Evolutionary conservation across 2,329 filamentous ascomycete genomes (phyloP).

Genomic region (Fusarium sp.): DNA sequence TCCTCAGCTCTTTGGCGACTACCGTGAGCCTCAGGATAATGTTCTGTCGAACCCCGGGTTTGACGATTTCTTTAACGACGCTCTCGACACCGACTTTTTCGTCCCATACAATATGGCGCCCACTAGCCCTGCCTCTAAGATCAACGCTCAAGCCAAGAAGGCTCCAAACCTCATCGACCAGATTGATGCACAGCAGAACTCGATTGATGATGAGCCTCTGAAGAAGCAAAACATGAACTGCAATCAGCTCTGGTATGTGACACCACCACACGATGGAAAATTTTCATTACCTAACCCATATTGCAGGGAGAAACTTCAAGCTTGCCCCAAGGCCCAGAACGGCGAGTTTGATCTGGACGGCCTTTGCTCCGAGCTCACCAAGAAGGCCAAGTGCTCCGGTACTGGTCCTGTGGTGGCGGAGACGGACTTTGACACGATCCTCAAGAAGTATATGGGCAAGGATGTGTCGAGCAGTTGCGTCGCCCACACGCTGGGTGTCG

Average conservation of each 20-base stretch:
- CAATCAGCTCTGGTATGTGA: slow-evolving; percentile 89
- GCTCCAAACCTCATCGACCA: slow-evolving; percentile 74
- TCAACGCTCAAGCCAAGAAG: slow-evolving; percentile 60
- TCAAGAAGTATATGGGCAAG: slow-evolving; percentile 72
- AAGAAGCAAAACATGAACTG: slow-evolving; percentile 77
- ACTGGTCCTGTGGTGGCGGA: slow-evolving; percentile 90
- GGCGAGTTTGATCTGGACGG: slow-evolving; percentile 95
- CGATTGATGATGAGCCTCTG: slow-evolving; percentile 74
- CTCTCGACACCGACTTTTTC: slow-evolving; percentile 83
- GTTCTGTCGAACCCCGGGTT: slow-evolving; percentile 77
- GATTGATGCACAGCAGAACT: slow-evolving; percentile 80
- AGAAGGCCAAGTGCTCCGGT: slow-evolving; percentile 96
- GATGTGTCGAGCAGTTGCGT: slow-evolving; percentile 50
- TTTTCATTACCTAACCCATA: slow-evolving; percentile 53
- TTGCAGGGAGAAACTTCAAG: slow-evolving; percentile 87
- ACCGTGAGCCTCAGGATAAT: slow-evolving; percentile 89
- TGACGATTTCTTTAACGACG: slow-evolving; percentile 80
- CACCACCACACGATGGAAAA: neutral
- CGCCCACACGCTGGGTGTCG: slow-evolving; percentile 70
- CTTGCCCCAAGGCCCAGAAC: slow-evolving; percentile 86
- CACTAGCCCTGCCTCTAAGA: slow-evolving; percentile 56
- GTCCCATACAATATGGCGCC: slow-evolving; percentile 80
- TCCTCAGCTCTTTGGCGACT: slow-evolving; percentile 90
- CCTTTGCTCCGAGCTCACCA: slow-evolving; percentile 90
- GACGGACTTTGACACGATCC: slow-evolving; percentile 85